Evolutionary conservation across 2,329 filamentous ascomycete species (phyloP).

Genomic region (Fonsecaea multimorphosa): DNA sequence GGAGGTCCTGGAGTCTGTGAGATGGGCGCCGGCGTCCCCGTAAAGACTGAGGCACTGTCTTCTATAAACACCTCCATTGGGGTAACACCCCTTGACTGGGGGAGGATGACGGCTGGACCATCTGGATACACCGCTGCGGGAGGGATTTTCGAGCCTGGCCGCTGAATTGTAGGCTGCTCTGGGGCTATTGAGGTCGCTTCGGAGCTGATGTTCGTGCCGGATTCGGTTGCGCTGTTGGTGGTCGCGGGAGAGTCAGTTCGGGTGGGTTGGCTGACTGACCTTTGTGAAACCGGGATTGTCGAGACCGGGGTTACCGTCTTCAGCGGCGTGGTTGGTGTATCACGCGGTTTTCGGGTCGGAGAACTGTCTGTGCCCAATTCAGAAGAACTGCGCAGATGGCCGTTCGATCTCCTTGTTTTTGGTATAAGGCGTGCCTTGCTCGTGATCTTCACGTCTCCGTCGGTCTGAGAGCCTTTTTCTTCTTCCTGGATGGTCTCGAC

Average conservation of each 20-base stretch:
- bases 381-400: slow-evolving; percentile 48
- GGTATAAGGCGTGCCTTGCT: slow-evolving; percentile 47
- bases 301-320: slow-evolving; percentile 43
- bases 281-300: slow-evolving; percentile 34
- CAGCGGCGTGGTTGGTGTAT: slow-evolving; percentile 47
- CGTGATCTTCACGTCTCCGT: slow-evolving; percentile 43
- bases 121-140: slow-evolving; percentile 12
- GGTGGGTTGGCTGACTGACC: slow-evolving; percentile 46
- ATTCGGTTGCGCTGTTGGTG: slow-evolving; percentile 45
- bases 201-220: slow-evolving; percentile 42
- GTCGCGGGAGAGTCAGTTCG: slow-evolving; percentile 46
- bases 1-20: slow-evolving; percentile 63
- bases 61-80: slow-evolving; percentile 48
- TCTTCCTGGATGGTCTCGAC: slow-evolving; percentile 42
- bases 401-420: slow-evolving; percentile 51
- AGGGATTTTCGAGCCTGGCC: slow-evolving; percentile 37
- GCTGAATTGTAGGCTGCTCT: slow-evolving; percentile 47
- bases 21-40: slow-evolving; percentile 41
- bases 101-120: slow-evolving; percentile 15
- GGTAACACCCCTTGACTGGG: slow-evolving; percentile 39
- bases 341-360: slow-evolving; percentile 43
- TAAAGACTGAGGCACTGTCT: slow-evolving; percentile 36
- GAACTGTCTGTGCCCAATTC: slow-evolving; percentile 46
- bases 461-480: slow-evolving; percentile 40
- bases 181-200: slow-evolving; percentile 55